Evolutionary conservation across 768 basidiomycete species (phyloP), one percentile per base, ranked within the genome.

Genomic region (Mycena belliarum): DNA sequence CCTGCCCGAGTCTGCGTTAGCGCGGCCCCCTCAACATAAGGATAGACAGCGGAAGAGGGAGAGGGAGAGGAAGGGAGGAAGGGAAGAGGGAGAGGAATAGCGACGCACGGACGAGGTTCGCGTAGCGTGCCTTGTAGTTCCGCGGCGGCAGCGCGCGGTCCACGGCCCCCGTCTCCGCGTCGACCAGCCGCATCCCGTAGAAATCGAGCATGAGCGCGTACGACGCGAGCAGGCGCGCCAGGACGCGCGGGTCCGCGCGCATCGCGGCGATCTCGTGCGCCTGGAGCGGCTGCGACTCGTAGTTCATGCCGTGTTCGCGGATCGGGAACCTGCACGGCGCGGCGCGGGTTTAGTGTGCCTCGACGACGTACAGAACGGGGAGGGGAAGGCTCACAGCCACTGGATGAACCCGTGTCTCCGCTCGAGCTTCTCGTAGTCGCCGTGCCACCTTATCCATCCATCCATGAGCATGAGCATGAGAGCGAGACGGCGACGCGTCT

Each of bases 171-270:
- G 86, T 83, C 38, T 83, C 79, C 24, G 72, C 63, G 33, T 80
- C 80, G 38, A 84, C 71, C 29, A 91, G 79, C 26, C 76, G 75
- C 86, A 91, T 89, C 23, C 89, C 89, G 66, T 89, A 91, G 73
- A 91, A 91, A 68, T 88, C 86, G 25, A 91, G 80, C 86, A 93
- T 89, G 63, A 91, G 78, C 60, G 70, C 73, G 69, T 90, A 91
- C 20, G 89, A 89, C 26, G 69, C 70, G 5, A 85, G 52, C 28
- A 90, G 64, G 37, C 87, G 82, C 55, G 71, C 59, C 46, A 84
- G 69, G 42, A 86, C 76, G 38, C 64, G 61, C 28, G 76, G 63
- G 67, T 84, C 77, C 15, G 71, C 70, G 64, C 76, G 85, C 80
- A 90, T 86, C 33, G 74, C 68, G 14, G 71, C 66, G 43, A 85